phyloP scores from a whole-genome alignment of 2,329 filamentous ascomycete genomes.

The Ascosphaera pollenicola region DNA sequence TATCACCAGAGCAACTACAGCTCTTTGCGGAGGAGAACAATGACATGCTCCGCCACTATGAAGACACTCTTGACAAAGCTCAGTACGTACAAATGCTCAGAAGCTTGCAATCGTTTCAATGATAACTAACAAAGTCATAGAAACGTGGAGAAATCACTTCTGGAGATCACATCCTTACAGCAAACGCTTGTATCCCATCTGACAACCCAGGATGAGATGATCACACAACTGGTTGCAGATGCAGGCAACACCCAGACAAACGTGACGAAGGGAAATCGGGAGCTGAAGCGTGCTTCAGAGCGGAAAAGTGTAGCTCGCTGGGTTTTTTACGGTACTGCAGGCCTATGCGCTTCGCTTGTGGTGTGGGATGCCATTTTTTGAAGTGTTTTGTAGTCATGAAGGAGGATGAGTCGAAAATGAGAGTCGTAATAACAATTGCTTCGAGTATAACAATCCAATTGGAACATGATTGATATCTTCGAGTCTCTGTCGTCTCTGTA shows the following conservation, averaged over 20 bases:
- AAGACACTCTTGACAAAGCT: constrained; percentile 84
- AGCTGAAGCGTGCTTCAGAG: constrained; percentile 64
- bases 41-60: constrained; percentile 80
- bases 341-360: constrained; percentile 51
- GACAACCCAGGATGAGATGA: constrained; percentile 64
- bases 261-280: constrained; percentile 69
- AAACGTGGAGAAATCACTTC: constrained; percentile 67
- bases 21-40: constrained; percentile 87
- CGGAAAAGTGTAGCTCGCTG: constrained; percentile 50
- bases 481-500: no score
- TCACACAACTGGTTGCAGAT: constrained; percentile 71
- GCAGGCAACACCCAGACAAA: constrained; percentile 66
- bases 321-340: constrained; percentile 61
- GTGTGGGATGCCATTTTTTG: constrained; percentile 53
- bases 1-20: constrained; percentile 71
- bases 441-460: no score
- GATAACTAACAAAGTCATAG: constrained; percentile 29
- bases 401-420: no score
- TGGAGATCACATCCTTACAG: constrained; percentile 86
- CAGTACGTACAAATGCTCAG: constrained; percentile 57
- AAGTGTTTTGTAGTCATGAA: no score
- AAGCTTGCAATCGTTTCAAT: no score
- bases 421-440: no score
- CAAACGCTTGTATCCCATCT: constrained; percentile 73
- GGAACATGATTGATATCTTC: no score